These are phyloP conservation scores for Ceratocystis cubensis DNA, from an alignment of 2,329 filamentous ascomycete genomes.

Conservation along the genomic window DNA sequence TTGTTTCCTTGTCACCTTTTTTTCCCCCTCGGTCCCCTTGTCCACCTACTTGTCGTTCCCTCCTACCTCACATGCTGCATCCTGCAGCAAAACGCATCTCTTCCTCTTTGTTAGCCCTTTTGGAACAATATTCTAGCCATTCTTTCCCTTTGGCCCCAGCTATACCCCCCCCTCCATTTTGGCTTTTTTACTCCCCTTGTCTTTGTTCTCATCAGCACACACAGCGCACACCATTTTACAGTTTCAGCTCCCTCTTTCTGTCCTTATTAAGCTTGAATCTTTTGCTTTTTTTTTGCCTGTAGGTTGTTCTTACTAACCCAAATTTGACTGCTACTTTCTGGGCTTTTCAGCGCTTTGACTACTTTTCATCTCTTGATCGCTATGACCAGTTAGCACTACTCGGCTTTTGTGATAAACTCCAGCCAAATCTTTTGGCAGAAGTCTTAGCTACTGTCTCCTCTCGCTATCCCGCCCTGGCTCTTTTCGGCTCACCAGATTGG, in stretches of 20 bases:
- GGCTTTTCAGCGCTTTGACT: constrained; percentile 28
- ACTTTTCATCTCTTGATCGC: constrained; percentile 31
- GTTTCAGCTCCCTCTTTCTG: neutral
- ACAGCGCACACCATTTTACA: neutral
- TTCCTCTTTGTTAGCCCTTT: constrained; percentile 5
- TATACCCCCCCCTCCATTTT: neutral
- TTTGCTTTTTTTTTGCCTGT: neutral
- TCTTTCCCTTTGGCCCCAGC: neutral
- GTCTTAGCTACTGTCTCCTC: constrained; percentile 34
- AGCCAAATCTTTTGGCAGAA: constrained; percentile 33
- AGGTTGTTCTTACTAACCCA: constrained; percentile 13
- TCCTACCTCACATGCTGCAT: neutral
- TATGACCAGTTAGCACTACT: constrained; percentile 33
- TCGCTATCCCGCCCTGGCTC: constrained; percentile 33
- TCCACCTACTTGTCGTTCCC: neutral
- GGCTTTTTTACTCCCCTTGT: neutral
- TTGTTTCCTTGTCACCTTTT: neutral
- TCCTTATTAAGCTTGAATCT: too few relatives aligned
- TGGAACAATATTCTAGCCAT: neutral
- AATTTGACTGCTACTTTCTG: neutral
- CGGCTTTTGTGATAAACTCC: constrained; percentile 32
- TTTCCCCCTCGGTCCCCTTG: neutral
- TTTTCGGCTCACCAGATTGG: constrained; percentile 35
- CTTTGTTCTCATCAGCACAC: neutral
- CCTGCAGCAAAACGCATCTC: neutral